phyloP scores from a whole-genome alignment of 371 early-diverging fungal species.

The Fennellomyces sp. region DNA sequence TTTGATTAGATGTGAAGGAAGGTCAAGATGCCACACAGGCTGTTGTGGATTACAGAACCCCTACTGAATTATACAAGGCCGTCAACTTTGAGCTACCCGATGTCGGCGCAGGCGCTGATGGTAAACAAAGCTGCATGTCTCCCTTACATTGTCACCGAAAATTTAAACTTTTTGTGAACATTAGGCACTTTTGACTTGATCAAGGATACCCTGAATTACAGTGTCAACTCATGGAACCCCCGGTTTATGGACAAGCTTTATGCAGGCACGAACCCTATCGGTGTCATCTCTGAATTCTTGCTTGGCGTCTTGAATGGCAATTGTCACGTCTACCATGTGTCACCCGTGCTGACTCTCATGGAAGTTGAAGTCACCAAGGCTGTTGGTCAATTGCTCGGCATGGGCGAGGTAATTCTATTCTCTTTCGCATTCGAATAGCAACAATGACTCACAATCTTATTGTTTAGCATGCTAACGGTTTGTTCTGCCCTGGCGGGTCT shows the following conservation, averaged over 20 bases:
- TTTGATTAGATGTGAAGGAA: slow-evolving; percentile 42
- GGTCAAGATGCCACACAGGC: slow-evolving; percentile 38
- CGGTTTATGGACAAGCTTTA: slow-evolving; percentile 88
- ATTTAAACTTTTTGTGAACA: neutral
- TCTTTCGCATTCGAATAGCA: neutral
- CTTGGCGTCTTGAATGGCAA: slow-evolving; percentile 80
- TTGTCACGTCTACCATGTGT: slow-evolving; percentile 80
- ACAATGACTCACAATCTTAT: no score
- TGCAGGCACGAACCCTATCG: slow-evolving; percentile 80
- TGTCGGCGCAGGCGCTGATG: slow-evolving; percentile 54
- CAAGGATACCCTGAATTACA: slow-evolving; percentile 55
- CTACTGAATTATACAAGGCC: slow-evolving; percentile 50
- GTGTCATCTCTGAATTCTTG: slow-evolving; percentile 79
- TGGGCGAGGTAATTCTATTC: slow-evolving; percentile 44
- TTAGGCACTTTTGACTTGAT: slow-evolving; percentile 58
- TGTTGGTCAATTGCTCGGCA: slow-evolving; percentile 60
- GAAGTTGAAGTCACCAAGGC: slow-evolving; percentile 68
- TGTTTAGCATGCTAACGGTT: slow-evolving; percentile 57
- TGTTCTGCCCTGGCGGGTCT: slow-evolving; percentile 84
- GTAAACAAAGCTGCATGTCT: slow-evolving; percentile 21
- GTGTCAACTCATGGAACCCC: slow-evolving; percentile 76
- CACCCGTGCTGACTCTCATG: slow-evolving; percentile 78
- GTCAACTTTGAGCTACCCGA: slow-evolving; percentile 58
- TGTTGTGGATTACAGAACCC: slow-evolving; percentile 54
- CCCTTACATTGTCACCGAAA: neutral